Evolutionary conservation across 148 eudicot species (phyloP), one percentile per base, ranked within the genome.

Genomic region (Pharnaceum exiguum): DNA sequence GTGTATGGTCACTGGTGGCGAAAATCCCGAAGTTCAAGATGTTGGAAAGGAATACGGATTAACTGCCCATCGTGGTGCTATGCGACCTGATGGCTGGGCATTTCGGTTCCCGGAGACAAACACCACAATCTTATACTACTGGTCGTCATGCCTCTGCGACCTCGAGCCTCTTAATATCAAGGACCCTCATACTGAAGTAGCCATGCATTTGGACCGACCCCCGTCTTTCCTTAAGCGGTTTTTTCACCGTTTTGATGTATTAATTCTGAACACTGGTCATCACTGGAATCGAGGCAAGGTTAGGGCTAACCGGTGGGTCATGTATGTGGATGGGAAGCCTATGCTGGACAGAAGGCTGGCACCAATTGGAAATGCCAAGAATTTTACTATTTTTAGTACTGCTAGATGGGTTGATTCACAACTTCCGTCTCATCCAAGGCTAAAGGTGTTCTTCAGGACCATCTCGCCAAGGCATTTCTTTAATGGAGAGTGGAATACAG

Each of bases 1-100:
- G 83, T 82, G 87, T 60, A 82, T 82, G 87, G 81, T 67, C 35
- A 82, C 81, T 7, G 78, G 83, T 24, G 87, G 87, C 11, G 75
- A 79, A 65, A 55, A 36, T 22, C 69, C 69, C 10, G 77, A 76
- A 35, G 71, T 79, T 53, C 64, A 75, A 70, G 75, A 79, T 6
- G 50, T 79, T 5, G 87, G 87, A 35, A 48, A 22, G 21, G 68
- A 76, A 55, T 82, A 70, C 7, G 81, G 87, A 16, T 65, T 82
- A 26, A 38, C 43, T 43, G 25, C 68, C 55, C 57, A 63, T 15
- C 79, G 12, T 17, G 83, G 87, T 7, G 81, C 74, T 1, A 17
- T 68, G 5, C 83, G 83, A 11, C 87, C 87, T 0, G 50, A 76
- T 29, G 87, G 87, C 45, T 82, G 87, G 87, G 83, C 83, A 43